Conservation (phyloP, 164 flowering plant species). For the Aristolochia contorta region DNA sequence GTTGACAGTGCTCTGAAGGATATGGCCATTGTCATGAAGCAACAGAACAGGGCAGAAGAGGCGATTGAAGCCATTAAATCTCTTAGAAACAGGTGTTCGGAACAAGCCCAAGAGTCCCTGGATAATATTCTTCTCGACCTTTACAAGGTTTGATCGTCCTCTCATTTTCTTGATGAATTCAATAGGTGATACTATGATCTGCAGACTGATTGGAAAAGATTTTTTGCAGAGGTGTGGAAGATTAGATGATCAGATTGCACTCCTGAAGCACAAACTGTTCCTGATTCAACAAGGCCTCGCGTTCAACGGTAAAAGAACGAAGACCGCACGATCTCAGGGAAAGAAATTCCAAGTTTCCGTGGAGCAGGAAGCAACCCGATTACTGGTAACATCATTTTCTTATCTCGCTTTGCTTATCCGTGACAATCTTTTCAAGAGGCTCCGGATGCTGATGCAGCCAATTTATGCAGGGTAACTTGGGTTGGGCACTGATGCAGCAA, state of each 20-base stretch:
- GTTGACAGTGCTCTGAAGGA: conserved; percentile 98
- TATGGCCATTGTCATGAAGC: conserved; percentile 99
- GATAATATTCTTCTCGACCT: conserved; percentile 93
- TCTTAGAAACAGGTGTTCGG: conserved; percentile 64
- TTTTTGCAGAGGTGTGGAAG: conserved; percentile 84
- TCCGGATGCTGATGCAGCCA: neutral
- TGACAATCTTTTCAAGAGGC: neutral
- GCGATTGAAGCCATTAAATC: conserved; percentile 97
- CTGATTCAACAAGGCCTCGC: conserved; percentile 93
- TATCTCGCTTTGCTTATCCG: neutral
- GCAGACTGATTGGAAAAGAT: neutral
- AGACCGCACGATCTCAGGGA: conserved; percentile 96
- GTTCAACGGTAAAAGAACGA: conserved; percentile 96
- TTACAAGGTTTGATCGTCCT: conserved; percentile 51
- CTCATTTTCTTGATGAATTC: neutral
- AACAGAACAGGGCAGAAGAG: conserved; percentile 94
- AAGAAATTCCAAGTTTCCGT: conserved; percentile 95
- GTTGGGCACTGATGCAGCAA: conserved; percentile 99
- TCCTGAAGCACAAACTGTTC: conserved; percentile 72
- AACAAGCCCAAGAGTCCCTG: conserved; percentile 94
- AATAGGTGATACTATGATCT: neutral
- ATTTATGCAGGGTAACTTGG: conserved; percentile 77
- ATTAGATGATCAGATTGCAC: conserved; percentile 79
- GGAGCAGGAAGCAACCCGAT: conserved; percentile 92
- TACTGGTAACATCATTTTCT: conserved; percentile 45